phyloP scores from a whole-genome alignment of 352 stramenopile genomes.

The Elongisporangium senticosum region DNA sequence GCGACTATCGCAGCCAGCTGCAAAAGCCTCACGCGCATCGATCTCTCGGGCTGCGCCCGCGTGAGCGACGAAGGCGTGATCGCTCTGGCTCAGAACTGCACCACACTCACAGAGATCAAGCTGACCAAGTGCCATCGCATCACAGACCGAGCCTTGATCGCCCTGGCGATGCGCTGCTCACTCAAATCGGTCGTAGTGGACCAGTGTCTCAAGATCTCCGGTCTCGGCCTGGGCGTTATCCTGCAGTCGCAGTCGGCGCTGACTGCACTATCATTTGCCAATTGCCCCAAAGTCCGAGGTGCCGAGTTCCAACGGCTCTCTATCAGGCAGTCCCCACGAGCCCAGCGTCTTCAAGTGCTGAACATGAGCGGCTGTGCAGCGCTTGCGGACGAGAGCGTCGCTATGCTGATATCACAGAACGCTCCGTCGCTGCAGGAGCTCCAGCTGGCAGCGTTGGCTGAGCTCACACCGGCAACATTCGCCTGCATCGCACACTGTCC shows the following conservation, averaged over 20 bases:
- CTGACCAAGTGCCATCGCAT: constrained; percentile 77
- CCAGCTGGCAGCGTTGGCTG: constrained; percentile 53
- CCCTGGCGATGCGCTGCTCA: constrained; percentile 40
- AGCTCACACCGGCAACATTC: constrained; percentile 52
- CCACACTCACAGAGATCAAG: constrained; percentile 48
- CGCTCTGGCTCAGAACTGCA: constrained; percentile 49
- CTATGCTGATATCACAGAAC: constrained; percentile 44
- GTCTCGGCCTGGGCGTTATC: constrained; percentile 45
- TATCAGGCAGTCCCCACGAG: constrained; percentile 3
- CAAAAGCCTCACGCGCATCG: constrained; percentile 33
- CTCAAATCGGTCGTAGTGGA: constrained; percentile 38
- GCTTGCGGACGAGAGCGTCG: constrained; percentile 41
- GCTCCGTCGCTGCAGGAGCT: constrained; percentile 41
- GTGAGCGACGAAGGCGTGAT: constrained; percentile 76
- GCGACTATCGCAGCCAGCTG: constrained; percentile 34
- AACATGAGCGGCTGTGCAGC: constrained; percentile 50
- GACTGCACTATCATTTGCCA: constrained; percentile 42
- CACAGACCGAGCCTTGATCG: constrained; percentile 59
- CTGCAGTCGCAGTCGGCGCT: constrained; percentile 48
- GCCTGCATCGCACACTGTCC: constrained; percentile 44
- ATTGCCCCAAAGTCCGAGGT: constrained; percentile 55
- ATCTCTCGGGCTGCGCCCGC: constrained; percentile 70
- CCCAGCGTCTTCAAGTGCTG: constrained; percentile 6
- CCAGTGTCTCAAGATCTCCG: constrained; percentile 66
- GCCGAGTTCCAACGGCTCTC: constrained; percentile 32